A percentile compares a stretch with the other conserved stretches of the same genome.
Evolutionary conservation across 805 yeast genomes (phyloP).

Genomic region (Candida insectalens): DNA sequence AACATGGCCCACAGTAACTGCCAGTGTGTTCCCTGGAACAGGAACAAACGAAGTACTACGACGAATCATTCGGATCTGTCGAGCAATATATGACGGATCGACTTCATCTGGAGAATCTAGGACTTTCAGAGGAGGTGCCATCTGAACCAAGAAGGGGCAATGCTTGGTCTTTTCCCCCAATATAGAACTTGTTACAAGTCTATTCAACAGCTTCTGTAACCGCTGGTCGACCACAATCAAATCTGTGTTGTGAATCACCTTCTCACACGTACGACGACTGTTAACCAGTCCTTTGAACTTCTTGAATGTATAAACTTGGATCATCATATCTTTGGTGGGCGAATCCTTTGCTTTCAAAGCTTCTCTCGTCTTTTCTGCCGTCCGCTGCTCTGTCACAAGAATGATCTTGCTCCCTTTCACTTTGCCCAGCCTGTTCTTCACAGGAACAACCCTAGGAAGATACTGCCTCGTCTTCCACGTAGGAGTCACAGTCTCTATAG

Average conservation of each 20-base stretch:
- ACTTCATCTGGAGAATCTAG: too few species aligned
- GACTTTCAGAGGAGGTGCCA: slow-evolving; percentile 42
- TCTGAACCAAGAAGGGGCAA: slow-evolving; percentile 58
- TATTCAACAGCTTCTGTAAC: slow-evolving; percentile 50
- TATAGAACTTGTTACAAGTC: slow-evolving; percentile 40
- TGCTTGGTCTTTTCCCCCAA: slow-evolving; percentile 59
- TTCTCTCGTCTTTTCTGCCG: slow-evolving; percentile 38
- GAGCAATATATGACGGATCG: slow-evolving; percentile 53
- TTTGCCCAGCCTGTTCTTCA: slow-evolving; percentile 41
- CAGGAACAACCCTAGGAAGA: slow-evolving; percentile 50
- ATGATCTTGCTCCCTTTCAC: slow-evolving; percentile 42
- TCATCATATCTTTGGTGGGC: slow-evolving; percentile 52
- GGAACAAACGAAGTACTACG: slow-evolving; percentile 57
- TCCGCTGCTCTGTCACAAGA: slow-evolving; percentile 68
- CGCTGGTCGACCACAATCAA: slow-evolving; percentile 61
- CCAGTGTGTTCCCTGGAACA: slow-evolving; percentile 47
- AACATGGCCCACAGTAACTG: slow-evolving; percentile 50
- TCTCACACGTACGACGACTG: slow-evolving; percentile 35
- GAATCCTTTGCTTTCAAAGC: slow-evolving; percentile 38
- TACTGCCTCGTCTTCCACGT: slow-evolving; percentile 37
- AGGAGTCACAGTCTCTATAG: slow-evolving; percentile 38
- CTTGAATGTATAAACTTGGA: slow-evolving; percentile 50
- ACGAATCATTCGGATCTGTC: slow-evolving; percentile 56
- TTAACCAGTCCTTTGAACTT: slow-evolving; percentile 38
- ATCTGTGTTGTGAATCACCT: slow-evolving; percentile 52